Evolutionary conservation across 805 yeast species (phyloP).

Genomic region (Yarrowia bubula): DNA sequence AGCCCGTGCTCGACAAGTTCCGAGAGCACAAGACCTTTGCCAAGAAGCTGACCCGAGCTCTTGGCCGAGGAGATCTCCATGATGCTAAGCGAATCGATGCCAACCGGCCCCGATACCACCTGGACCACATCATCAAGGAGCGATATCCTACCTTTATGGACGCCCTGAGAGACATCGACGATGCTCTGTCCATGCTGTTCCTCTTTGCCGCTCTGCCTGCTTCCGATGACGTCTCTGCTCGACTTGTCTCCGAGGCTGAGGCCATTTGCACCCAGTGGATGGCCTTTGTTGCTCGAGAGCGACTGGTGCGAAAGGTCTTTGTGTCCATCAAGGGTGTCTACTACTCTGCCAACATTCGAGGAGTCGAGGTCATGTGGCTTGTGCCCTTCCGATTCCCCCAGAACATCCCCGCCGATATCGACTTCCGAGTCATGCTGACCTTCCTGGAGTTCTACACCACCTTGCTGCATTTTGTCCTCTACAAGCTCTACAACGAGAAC

Average conservation of each 20-base stretch:
- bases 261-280: constrained; percentile 90
- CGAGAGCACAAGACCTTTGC: constrained; percentile 95
- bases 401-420: constrained; percentile 89
- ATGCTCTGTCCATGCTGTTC: constrained; percentile 92
- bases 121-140: constrained; percentile 89
- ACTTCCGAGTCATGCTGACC: constrained; percentile 94
- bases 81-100: constrained; percentile 84
- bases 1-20: constrained; percentile 86
- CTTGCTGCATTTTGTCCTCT: constrained; percentile 80
- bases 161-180: constrained; percentile 90
- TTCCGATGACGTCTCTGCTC: constrained; percentile 73
- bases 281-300: constrained; percentile 85
- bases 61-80: constrained; percentile 87
- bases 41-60: constrained; percentile 80
- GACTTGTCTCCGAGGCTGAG: constrained; percentile 84
- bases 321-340: constrained; percentile 97
- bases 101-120: constrained; percentile 76
- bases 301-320: constrained; percentile 80
- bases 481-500: constrained; percentile 77
- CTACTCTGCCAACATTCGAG: constrained; percentile 84
- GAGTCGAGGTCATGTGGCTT: constrained; percentile 93
- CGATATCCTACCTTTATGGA: constrained; percentile 92
- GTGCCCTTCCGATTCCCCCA: constrained; percentile 97
- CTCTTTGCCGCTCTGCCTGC: constrained; percentile 94
- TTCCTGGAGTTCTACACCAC: constrained; percentile 96